Evolutionary conservation across 768 basidiomycete genomes (phyloP).

Genomic region (Exidia glandulosa): DNA sequence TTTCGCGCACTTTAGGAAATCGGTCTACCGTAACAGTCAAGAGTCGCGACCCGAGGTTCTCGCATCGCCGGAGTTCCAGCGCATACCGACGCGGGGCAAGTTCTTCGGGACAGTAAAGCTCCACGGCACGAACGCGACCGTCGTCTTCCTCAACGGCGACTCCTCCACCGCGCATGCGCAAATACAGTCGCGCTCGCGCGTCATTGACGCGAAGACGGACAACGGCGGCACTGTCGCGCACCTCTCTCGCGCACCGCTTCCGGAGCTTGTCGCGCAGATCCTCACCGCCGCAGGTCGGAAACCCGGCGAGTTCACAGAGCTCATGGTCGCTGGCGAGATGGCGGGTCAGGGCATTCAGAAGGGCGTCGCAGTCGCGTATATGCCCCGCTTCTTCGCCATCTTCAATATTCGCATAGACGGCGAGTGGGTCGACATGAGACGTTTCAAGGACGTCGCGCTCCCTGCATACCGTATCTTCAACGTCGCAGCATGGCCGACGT

Average conservation of each 20-base stretch:
- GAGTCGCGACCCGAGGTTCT: not conserved
- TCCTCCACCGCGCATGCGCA: not conserved
- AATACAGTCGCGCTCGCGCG: conserved; percentile 1
- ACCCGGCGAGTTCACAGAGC: not conserved
- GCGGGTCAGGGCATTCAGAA: conserved; percentile 3
- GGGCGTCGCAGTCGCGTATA: conserved; percentile 2
- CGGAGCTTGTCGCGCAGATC: not conserved
- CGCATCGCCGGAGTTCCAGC: not conserved
- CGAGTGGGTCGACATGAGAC: conserved; percentile 4
- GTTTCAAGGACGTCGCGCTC: not conserved
- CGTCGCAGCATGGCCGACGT: not conserved
- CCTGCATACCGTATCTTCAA: not conserved
- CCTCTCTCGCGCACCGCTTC: not conserved
- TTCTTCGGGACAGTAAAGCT: conserved; percentile 5
- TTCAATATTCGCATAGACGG: conserved; percentile 5
- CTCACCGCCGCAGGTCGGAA: too few species aligned
- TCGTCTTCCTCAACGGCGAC: not conserved
- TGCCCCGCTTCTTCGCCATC: conserved; percentile 4
- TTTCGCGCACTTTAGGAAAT: not conserved
- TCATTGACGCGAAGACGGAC: not conserved
- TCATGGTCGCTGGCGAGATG: conserved; percentile 1
- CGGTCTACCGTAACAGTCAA: not conserved
- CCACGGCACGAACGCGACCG: conserved; percentile 3
- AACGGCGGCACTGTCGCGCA: not conserved
- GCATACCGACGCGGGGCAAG: not conserved